Conservation (phyloP, 1,284 basidiomycete genomes). For the Schizopora paradoxa region DNA sequence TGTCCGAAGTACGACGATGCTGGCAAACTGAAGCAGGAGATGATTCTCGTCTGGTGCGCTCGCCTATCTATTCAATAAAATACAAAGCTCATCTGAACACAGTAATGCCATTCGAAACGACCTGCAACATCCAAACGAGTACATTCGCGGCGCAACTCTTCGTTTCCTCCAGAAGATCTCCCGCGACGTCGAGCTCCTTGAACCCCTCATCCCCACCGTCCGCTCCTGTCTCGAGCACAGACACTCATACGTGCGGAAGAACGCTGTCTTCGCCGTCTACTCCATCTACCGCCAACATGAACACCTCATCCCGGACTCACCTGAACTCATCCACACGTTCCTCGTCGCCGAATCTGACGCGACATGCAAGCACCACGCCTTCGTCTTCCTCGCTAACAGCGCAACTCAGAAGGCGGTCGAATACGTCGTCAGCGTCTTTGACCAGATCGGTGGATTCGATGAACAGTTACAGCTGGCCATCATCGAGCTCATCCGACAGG, state of each 20-base stretch:
- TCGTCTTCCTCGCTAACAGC: conserved; percentile 89
- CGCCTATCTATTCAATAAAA: not conserved
- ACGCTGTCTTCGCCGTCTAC: conserved; percentile 95
- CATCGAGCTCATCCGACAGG: conserved; percentile 91
- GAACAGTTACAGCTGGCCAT: conserved; percentile 95
- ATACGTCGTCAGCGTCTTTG: conserved; percentile 83
- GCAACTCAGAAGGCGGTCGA: conserved; percentile 89
- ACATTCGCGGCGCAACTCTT: conserved; percentile 95
- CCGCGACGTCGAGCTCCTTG: conserved; percentile 90
- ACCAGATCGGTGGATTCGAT: conserved; percentile 81
- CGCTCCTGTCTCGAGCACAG: conserved; percentile 95
- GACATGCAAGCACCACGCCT: conserved; percentile 96
- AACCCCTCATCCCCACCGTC: conserved; percentile 92
- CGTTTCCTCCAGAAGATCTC: conserved; percentile 96
- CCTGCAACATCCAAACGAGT: conserved; percentile 98
- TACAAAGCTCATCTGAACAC: not conserved
- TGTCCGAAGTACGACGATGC: conserved; percentile 97
- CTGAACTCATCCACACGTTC: conserved; percentile 96
- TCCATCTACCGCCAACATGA: conserved; percentile 94
- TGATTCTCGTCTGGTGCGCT: conserved; percentile 95
- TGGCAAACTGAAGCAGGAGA: conserved; percentile 98
- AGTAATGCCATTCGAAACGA: conserved; percentile 17
- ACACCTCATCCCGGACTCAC: conserved; percentile 92
- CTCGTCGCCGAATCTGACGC: conserved; percentile 95
- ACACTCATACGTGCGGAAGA: conserved; percentile 98